phyloP scores from a whole-genome alignment of 345 rosid species.

The Diplotaxis tenuifolia region DNA sequence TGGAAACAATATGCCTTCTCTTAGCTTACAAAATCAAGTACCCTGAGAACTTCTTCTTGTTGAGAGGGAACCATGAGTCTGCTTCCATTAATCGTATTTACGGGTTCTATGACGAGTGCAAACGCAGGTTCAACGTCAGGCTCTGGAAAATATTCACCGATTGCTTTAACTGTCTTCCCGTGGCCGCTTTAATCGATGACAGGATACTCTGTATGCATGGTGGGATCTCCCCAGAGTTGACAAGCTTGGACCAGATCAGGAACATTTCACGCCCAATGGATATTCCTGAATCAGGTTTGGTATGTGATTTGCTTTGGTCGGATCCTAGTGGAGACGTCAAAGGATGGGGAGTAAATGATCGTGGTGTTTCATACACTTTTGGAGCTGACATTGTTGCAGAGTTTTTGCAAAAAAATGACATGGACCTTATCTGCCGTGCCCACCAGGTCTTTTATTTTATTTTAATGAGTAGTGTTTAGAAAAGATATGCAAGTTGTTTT shows the following conservation, averaged over 20 bases:
- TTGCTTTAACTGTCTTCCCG: constrained; percentile 90
- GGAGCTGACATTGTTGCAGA: constrained; percentile 77
- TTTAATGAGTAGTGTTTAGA: background rate
- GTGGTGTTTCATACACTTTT: constrained; percentile 87
- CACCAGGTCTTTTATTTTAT: constrained; percentile 52
- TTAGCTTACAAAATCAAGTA: constrained; percentile 87
- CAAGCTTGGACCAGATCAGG: constrained; percentile 70
- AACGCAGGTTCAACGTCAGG: constrained; percentile 77
- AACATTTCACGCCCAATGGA: constrained; percentile 72
- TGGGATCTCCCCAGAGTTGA: constrained; percentile 86
- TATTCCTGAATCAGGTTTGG: constrained; percentile 86
- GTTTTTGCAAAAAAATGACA: constrained; percentile 66
- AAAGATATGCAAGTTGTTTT: background rate
- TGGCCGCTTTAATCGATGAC: constrained; percentile 83
- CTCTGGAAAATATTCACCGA: constrained; percentile 82
- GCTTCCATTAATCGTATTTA: constrained; percentile 87
- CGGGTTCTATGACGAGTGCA: constrained; percentile 94
- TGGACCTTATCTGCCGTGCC: constrained; percentile 95
- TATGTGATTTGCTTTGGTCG: constrained; percentile 92
- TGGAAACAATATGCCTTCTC: constrained; percentile 90
- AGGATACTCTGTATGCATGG: constrained; percentile 96
- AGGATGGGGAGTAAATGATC: constrained; percentile 94
- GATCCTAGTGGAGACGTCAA: constrained; percentile 77
- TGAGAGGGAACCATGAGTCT: constrained; percentile 87
- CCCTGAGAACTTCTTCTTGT: constrained; percentile 82